phyloP scores from a whole-genome alignment of 805 yeast genomes.

The Zygosaccharomyces kombuchaensis region DNA sequence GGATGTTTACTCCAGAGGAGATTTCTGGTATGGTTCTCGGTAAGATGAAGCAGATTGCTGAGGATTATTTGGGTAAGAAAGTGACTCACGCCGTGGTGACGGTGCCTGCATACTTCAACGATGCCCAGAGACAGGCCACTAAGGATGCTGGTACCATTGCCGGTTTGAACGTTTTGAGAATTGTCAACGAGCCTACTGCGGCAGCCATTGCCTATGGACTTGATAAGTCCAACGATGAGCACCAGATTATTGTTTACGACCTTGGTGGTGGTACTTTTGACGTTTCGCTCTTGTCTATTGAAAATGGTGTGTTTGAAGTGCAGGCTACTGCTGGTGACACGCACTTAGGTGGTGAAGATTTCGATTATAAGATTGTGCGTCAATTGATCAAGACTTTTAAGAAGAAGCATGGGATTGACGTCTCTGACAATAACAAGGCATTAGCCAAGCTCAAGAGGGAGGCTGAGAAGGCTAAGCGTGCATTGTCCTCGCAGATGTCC shows the following conservation, averaged over 20 bases:
- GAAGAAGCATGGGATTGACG: slow-evolving; percentile 87
- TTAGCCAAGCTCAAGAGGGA: slow-evolving; percentile 93
- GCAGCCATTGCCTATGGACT: slow-evolving; percentile 97
- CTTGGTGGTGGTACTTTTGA: slow-evolving; percentile 98
- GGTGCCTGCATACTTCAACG: slow-evolving; percentile 90
- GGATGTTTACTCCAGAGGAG: slow-evolving; percentile 86
- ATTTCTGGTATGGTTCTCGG: slow-evolving; percentile 86
- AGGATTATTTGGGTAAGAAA: slow-evolving; percentile 77
- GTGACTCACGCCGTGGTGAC: slow-evolving; percentile 90
- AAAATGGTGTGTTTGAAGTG: slow-evolving; percentile 89
- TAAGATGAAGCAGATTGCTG: slow-evolving; percentile 91
- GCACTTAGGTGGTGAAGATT: slow-evolving; percentile 97
- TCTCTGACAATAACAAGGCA: slow-evolving; percentile 76
- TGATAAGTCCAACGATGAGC: slow-evolving; percentile 76
- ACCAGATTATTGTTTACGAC: slow-evolving; percentile 87
- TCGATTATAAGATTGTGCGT: slow-evolving; percentile 82
- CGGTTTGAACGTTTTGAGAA: slow-evolving; percentile 82
- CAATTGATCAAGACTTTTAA: slow-evolving; percentile 84
- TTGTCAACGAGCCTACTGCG: slow-evolving; percentile 92
- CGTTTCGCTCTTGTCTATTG: slow-evolving; percentile 82
- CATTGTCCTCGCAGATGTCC: slow-evolving; percentile 90
- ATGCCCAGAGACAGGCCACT: slow-evolving; percentile 92
- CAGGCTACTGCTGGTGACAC: slow-evolving; percentile 95
- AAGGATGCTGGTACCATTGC: slow-evolving; percentile 92
- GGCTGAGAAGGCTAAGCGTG: slow-evolving; percentile 97